Conservation (phyloP, 495 filamentous ascomycete species). For the Penicillium paradoxum region DNA sequence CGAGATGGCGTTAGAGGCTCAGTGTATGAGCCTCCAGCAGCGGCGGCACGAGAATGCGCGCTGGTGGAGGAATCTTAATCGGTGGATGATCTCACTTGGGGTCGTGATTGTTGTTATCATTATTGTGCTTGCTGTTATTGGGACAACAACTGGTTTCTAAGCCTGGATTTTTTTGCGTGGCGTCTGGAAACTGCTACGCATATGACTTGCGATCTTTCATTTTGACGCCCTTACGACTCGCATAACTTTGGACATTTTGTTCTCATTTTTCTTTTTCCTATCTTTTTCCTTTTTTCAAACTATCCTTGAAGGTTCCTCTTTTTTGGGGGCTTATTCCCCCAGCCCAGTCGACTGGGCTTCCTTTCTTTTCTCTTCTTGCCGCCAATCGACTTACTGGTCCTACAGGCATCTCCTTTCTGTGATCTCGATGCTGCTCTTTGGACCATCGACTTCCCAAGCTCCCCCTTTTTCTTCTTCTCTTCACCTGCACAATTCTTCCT, state of each 20-base stretch:
- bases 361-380: background rate
- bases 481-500: constrained; percentile 26
- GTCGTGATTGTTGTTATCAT: constrained; percentile 71
- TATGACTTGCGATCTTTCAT: constrained; percentile 9
- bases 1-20: constrained; percentile 44
- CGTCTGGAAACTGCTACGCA: background rate
- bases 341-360: background rate
- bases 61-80: constrained; percentile 93
- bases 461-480: constrained; percentile 6
- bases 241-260: background rate
- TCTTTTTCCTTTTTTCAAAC: too few species aligned
- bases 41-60: constrained; percentile 70
- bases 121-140: constrained; percentile 57
- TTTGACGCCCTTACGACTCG: too few species aligned
- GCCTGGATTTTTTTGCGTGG: background rate
- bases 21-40: constrained; percentile 48
- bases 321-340: background rate
- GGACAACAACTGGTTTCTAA: constrained; percentile 42
- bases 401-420: constrained; percentile 5
- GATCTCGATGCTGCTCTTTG: background rate
- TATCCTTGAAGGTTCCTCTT: background rate
- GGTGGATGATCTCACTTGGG: constrained; percentile 77
- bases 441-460: background rate
- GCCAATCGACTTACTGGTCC: background rate
- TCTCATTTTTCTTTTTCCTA: too few species aligned